Evolutionary conservation across 2,329 filamentous ascomycete genomes (phyloP).

Genomic region (Colletotrichum limetticola): DNA sequence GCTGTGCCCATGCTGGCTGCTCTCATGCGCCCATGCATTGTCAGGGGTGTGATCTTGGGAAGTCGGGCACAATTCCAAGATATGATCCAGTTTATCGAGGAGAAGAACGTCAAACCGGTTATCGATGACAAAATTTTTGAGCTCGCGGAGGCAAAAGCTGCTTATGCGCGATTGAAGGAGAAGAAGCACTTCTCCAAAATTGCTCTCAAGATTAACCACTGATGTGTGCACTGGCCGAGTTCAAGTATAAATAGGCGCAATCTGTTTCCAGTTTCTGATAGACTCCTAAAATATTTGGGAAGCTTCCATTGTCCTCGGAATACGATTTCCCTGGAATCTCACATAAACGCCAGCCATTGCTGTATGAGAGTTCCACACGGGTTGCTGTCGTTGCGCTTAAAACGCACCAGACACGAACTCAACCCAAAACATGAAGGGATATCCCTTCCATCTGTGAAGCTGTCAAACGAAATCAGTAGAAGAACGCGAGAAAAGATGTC

Average conservation of each 20-base stretch:
- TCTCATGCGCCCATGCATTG: constrained; percentile 41
- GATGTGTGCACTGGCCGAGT: not conserved
- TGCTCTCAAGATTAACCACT: constrained; percentile 42
- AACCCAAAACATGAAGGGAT: constrained; percentile 48
- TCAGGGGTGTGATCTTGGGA: constrained; percentile 43
- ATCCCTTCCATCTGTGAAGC: constrained; percentile 58
- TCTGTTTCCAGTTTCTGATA: too few relatives aligned
- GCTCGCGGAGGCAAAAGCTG: constrained; percentile 44
- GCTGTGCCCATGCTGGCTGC: constrained; percentile 40
- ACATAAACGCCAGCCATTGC: constrained; percentile 58
- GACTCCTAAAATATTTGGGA: too few relatives aligned
- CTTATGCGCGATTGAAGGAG: constrained; percentile 44
- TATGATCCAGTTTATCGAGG: constrained; percentile 45
- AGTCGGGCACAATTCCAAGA: constrained; percentile 42
- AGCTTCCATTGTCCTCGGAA: too few relatives aligned
- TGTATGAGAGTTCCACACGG: constrained; percentile 56
- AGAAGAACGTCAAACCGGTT: constrained; percentile 43
- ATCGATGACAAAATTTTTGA: constrained; percentile 45
- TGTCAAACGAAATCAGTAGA: constrained; percentile 61
- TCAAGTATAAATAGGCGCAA: not conserved
- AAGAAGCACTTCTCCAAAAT: constrained; percentile 51
- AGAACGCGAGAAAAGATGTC: constrained; percentile 58
- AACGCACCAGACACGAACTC: constrained; percentile 56
- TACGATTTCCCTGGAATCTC: constrained; percentile 39
- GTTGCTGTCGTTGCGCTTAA: constrained; percentile 57